Conservation (phyloP, 305 asterid genomes). For the Rubia balearica region DNA sequence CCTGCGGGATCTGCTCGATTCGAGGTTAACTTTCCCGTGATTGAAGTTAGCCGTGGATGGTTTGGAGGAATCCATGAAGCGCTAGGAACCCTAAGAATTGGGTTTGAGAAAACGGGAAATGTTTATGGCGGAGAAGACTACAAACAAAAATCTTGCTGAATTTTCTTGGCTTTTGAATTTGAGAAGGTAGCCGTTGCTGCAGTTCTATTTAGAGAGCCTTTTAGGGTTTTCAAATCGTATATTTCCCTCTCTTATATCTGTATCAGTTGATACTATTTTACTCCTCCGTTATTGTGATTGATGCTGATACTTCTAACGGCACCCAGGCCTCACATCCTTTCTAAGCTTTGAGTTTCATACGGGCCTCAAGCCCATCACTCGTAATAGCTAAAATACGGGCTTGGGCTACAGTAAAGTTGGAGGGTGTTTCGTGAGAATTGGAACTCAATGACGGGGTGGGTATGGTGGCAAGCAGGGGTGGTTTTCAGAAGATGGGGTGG, state of each 20-base stretch:
- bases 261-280: neutral
- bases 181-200: neutral
- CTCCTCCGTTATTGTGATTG: neutral
- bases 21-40: neutral
- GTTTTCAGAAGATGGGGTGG: too few relatives aligned
- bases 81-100: neutral
- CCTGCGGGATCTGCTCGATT: slow-evolving; percentile 23
- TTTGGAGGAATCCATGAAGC: slow-evolving; percentile 15
- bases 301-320: neutral
- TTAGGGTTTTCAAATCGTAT: neutral
- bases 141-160: neutral
- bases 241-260: neutral
- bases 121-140: neutral
- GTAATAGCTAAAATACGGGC: neutral
- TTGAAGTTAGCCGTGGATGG: slow-evolving; percentile 14
- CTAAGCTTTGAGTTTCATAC: neutral
- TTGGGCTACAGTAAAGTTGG: neutral
- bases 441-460: too few relatives aligned
- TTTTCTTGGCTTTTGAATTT: neutral
- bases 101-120: neutral
- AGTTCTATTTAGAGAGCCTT: neutral
- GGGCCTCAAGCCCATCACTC: neutral
- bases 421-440: too few relatives aligned
- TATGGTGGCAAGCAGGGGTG: too few relatives aligned
- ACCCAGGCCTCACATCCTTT: neutral